Percentiles rank a stretch among this genome's conserved stretches.
Conservation (phyloP, 257 asterid species). For the Craterostigma plantagineum region DNA sequence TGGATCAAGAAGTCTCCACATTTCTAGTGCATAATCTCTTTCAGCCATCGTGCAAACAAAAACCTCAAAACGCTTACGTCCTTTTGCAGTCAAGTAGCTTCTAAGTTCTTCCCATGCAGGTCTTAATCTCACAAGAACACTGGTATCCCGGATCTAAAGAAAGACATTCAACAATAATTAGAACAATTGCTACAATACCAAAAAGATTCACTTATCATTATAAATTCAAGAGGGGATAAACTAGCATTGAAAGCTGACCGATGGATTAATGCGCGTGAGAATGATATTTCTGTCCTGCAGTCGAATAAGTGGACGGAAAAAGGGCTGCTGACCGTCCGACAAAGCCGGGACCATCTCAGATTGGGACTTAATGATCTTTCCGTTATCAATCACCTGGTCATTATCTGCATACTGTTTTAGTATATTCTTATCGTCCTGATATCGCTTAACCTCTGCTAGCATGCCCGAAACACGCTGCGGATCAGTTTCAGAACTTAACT, state of each 20-base stretch:
- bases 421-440: constrained; percentile 70
- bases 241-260: constrained; percentile 19
- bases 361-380: constrained; percentile 67
- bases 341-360: constrained; percentile 78
- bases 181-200: neutral
- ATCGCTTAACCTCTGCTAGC: constrained; percentile 74
- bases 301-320: constrained; percentile 81
- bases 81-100: constrained; percentile 87
- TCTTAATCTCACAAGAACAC: constrained; percentile 94
- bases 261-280: constrained; percentile 89
- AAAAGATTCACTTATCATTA: too few relatives aligned
- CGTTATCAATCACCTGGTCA: constrained; percentile 80
- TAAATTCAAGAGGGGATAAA: neutral
- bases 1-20: constrained; percentile 99
- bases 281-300: constrained; percentile 74
- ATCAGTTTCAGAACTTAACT: constrained; percentile 54
- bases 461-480: constrained; percentile 70
- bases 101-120: constrained; percentile 99
- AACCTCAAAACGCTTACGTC: constrained; percentile 92
- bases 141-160: constrained; percentile 83
- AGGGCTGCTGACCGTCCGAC: constrained; percentile 64
- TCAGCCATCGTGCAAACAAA: constrained; percentile 99
- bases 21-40: constrained; percentile 92
- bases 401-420: constrained; percentile 91
- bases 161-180: neutral